Conservation (phyloP, 495 filamentous ascomycete genomes). For the Aspergillus asperescens region DNA sequence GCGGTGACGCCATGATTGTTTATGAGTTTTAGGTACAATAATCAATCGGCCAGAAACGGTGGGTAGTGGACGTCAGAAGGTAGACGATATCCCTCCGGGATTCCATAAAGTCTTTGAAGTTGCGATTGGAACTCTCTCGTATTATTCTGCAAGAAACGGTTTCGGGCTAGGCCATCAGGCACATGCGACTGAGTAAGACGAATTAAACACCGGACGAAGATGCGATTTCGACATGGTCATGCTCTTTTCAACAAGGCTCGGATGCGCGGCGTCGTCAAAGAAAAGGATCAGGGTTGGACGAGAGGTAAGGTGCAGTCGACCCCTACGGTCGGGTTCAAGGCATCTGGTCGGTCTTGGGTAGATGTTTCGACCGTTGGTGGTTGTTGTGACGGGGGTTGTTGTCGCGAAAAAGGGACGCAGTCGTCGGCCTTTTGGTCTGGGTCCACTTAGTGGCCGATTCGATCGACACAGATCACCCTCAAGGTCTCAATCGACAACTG, state of each 20-base stretch:
- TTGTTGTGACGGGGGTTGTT: not conserved
- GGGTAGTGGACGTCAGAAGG: not conserved
- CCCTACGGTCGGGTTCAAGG: not conserved
- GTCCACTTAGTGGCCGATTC: slow-evolving; percentile 13
- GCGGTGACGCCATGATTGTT: slow-evolving; percentile 23
- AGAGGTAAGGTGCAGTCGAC: slow-evolving; percentile 2
- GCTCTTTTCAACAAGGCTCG: slow-evolving; percentile 7
- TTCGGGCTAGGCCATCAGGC: slow-evolving; percentile 7
- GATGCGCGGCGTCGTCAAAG: slow-evolving; percentile 7
- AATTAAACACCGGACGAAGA: slow-evolving; percentile 7
- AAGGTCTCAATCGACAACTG: not conserved
- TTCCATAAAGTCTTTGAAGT: slow-evolving; percentile 10
- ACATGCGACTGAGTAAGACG: slow-evolving; percentile 9
- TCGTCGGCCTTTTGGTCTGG: slow-evolving; percentile 4
- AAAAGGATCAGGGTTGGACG: slow-evolving; percentile 4
- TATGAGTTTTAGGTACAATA: not conserved
- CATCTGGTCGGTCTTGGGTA: slow-evolving; percentile 1
- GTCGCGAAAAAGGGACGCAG: slow-evolving; percentile 4
- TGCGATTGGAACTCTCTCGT: not conserved
- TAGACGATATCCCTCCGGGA: not conserved
- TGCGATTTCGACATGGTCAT: slow-evolving; percentile 25
- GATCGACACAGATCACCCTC: slow-evolving; percentile 2
- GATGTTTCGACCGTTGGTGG: too few relatives aligned
- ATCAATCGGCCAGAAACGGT: slow-evolving; percentile 2
- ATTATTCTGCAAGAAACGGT: not conserved